These are phyloP conservation scores for Aureobasidium melanogenum DNA, from an alignment of 2,329 filamentous ascomycete genomes.

Conservation along the genomic window DNA sequence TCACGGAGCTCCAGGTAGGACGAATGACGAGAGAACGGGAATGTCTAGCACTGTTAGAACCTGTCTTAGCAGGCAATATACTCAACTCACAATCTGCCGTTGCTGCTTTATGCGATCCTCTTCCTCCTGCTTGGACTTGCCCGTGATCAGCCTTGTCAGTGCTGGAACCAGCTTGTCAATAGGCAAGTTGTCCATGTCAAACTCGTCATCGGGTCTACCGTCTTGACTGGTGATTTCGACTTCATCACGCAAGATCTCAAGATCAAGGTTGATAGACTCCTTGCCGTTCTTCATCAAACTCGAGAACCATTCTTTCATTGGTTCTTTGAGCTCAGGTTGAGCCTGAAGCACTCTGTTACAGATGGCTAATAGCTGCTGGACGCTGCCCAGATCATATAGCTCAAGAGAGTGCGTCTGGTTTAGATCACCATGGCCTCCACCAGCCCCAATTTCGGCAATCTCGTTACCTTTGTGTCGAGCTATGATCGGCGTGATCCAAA, in stretches of 20 bases:
- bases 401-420: slow-evolving; percentile 60
- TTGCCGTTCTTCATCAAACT: slow-evolving; percentile 17
- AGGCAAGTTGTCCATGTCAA: slow-evolving; percentile 21
- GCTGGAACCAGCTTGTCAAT: slow-evolving; percentile 23
- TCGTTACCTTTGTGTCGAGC: slow-evolving; percentile 54
- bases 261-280: slow-evolving; percentile 18
- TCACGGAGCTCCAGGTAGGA: slow-evolving; percentile 72
- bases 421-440: slow-evolving; percentile 70
- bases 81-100: slow-evolving; percentile 20
- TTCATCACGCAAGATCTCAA: slow-evolving; percentile 11
- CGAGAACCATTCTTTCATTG: slow-evolving; percentile 28
- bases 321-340: slow-evolving; percentile 24
- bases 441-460: slow-evolving; percentile 64
- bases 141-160: slow-evolving; percentile 23
- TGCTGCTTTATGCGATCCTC: slow-evolving; percentile 17
- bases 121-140: slow-evolving; percentile 17
- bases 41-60: slow-evolving; percentile 34
- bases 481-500: slow-evolving; percentile 73
- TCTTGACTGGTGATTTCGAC: slow-evolving; percentile 11
- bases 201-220: background rate
- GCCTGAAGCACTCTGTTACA: slow-evolving; percentile 34
- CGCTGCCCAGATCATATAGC: slow-evolving; percentile 38
- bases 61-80: background rate
- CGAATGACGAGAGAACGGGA: slow-evolving; percentile 85
- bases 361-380: slow-evolving; percentile 46